phyloP scores from a whole-genome alignment of 2,329 filamentous ascomycete genomes.

The Aureobasidium sp. region DNA sequence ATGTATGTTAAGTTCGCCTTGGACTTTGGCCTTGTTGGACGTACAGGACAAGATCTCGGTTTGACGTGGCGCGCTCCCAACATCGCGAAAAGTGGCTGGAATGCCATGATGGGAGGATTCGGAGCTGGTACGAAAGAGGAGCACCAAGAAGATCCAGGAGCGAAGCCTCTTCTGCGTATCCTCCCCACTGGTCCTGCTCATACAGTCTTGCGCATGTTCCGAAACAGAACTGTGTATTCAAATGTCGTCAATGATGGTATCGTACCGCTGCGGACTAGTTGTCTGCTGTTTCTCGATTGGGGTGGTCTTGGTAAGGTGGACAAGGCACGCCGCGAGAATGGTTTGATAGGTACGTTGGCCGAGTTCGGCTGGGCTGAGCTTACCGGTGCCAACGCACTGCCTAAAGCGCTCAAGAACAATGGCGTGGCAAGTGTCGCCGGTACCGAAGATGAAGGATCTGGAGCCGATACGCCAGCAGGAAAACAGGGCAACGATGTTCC shows the following conservation, averaged over 20 bases:
- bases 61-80: conserved; percentile 89
- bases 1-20: conserved; percentile 95
- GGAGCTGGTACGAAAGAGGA: conserved; percentile 49
- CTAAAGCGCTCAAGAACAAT: background rate
- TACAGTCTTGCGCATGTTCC: conserved; percentile 74
- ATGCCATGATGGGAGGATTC: conserved; percentile 73
- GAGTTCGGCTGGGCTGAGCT: conserved; percentile 93
- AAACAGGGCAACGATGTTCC: conserved; percentile 48
- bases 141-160: conserved; percentile 59
- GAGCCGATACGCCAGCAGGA: conserved; percentile 16
- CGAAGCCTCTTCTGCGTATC: conserved; percentile 82
- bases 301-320: conserved; percentile 86
- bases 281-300: conserved; percentile 95
- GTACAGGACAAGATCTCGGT: conserved; percentile 89
- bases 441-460: conserved; percentile 22
- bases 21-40: conserved; percentile 91
- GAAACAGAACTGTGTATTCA: conserved; percentile 86
- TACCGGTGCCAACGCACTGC: conserved; percentile 50
- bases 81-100: conserved; percentile 77
- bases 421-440: conserved; percentile 13
- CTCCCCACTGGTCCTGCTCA: conserved; percentile 87
- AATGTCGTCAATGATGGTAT: conserved; percentile 98
- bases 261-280: conserved; percentile 88
- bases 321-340: conserved; percentile 85
- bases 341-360: conserved; percentile 83